Percentiles rank a stretch among this genome's conserved stretches.
These are phyloP conservation scores for Naegleria gruberi DNA, from an alignment of 208 protist species.

Conservation along the genomic window DNA sequence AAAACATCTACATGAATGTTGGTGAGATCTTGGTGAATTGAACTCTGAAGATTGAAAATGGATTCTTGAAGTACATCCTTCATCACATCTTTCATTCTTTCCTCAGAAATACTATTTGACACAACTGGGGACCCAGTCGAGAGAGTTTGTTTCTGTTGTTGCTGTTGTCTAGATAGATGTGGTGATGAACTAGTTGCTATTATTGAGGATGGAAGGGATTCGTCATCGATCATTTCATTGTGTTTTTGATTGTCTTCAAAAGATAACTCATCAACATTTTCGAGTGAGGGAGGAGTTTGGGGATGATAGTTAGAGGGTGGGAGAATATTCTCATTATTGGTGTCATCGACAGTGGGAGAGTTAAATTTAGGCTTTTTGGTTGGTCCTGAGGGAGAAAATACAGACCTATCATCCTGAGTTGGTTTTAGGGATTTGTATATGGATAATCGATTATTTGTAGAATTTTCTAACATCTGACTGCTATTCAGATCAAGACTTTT, in stretches of 20 bases:
- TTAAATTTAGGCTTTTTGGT: neutral
- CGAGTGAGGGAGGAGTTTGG: neutral
- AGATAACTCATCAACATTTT: neutral
- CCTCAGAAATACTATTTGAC: neutral
- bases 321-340: neutral
- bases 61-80: neutral
- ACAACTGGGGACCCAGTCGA: neutral
- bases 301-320: no score
- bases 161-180: neutral
- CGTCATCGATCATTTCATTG: no score
- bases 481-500: neutral
- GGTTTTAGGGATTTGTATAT: neutral
- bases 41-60: neutral
- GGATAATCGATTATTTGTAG: neutral
- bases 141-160: neutral
- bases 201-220: no score
- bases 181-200: neutral
- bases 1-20: conserved; percentile 4
- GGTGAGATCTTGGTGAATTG: neutral
- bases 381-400: neutral
- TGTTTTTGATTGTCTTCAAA: neutral
- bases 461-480: neutral
- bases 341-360: neutral
- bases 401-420: neutral
- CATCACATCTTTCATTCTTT: neutral